Conservation (phyloP, 192 early-diverging fungal species). For the Allomyces javanicus region DNA sequence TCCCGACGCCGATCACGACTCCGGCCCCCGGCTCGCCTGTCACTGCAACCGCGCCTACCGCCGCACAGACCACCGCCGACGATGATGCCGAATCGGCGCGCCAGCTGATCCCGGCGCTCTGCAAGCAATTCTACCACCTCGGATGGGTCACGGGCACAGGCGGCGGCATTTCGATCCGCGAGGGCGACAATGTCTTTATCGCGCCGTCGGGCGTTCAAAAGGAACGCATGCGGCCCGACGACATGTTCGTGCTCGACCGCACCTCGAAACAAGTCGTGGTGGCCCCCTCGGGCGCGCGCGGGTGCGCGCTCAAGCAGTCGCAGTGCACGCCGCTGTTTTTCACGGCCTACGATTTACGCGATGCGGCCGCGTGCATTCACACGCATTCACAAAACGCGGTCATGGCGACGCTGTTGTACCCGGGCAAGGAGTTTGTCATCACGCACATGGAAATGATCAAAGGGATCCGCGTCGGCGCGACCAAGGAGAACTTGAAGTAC, state of each 20-base stretch:
- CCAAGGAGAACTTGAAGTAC: slow-evolving; percentile 43
- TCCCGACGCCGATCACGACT: too few relatives aligned
- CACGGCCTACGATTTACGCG: slow-evolving; percentile 68
- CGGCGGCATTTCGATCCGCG: slow-evolving; percentile 65
- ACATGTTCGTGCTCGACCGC: slow-evolving; percentile 67
- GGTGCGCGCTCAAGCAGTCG: slow-evolving; percentile 45
- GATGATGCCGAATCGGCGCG: slow-evolving; percentile 17
- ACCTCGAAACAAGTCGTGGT: slow-evolving; percentile 36
- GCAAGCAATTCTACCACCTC: slow-evolving; percentile 63
- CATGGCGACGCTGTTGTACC: slow-evolving; percentile 68
- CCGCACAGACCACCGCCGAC: too few relatives aligned
- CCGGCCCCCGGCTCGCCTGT: too few relatives aligned
- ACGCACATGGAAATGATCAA: slow-evolving; percentile 99
- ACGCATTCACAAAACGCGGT: slow-evolving; percentile 93
- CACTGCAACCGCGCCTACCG: too few relatives aligned
- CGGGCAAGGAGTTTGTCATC: slow-evolving; percentile 56
- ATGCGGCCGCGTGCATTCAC: slow-evolving; percentile 82
- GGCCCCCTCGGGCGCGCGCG: slow-evolving; percentile 30
- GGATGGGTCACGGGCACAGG: slow-evolving; percentile 93
- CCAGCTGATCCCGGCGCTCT: slow-evolving; percentile 83
- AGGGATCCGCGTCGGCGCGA: slow-evolving; percentile 63
- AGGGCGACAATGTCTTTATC: slow-evolving; percentile 55
- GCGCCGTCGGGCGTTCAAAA: slow-evolving; percentile 88
- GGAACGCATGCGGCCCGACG: slow-evolving; percentile 63
- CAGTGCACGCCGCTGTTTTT: slow-evolving; percentile 92